Base-by-base conservation (phyloP, 768 basidiomycete genomes). In the Hericium erinaceus region DNA sequence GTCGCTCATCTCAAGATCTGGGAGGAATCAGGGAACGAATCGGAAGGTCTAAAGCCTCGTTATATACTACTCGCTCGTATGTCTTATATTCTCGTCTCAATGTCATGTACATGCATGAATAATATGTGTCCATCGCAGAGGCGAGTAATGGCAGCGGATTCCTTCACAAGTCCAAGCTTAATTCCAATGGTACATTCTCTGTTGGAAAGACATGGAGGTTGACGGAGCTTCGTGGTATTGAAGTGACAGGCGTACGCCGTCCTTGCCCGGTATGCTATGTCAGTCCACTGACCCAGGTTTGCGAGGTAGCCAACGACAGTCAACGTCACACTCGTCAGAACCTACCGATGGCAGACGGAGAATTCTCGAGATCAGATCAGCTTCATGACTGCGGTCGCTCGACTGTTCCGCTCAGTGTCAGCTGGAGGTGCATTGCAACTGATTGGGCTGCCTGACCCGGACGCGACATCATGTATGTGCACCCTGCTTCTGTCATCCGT, bases 151-250 rank as follows among this genome's bases (percentile, higher is more conserved):
- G 84, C 24, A 72, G 75, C 50, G 85, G 85, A 1, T 83, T 85
- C 69, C 81, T 99, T 18, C 95, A 99, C 80, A 99, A 99, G 73
- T 93, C 95, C 1, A 98, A 98, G 73, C 75, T 92, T 62, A 98
- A 99, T 68, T 85, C 87, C 46, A 98, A 98, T 67, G 87, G 90
- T 38, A 81, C 92, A 0, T 98, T 95, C 72, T 97, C 93, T 8
- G 92, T 98, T 51, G 97, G 97, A 6, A 99, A 99, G 75, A 92
- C 95, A 1, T 99, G 97, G 97, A 80, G 75, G 59, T 72, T 98
- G 52, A 69, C 82, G 44, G 95, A 98, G 70, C 77, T 98, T 64
- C 81, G 89, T 60, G 83, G 74, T 40, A 68, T 99, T 48, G 86
- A 95, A 62, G 86, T 95, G 50, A 58, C 80, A 39, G 80, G 33